Conservation (phyloP, 345 rosid genomes). For the Gossypium rotundifolium region DNA sequence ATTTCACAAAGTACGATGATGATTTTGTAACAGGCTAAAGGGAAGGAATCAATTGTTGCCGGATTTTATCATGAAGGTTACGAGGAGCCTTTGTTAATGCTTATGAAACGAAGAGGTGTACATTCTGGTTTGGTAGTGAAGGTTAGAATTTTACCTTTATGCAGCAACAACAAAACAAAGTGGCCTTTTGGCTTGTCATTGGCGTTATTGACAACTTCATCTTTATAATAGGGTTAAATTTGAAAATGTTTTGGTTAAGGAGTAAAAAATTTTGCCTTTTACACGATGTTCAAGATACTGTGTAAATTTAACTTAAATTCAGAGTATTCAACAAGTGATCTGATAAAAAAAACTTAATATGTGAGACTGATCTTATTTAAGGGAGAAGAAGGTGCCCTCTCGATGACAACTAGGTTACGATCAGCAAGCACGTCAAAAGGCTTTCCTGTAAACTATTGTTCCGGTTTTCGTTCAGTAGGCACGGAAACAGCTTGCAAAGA, state of each 20-base stretch:
- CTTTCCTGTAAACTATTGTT: conserved; percentile 86
- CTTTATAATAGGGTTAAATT: too few species aligned
- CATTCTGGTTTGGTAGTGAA: conserved; percentile 92
- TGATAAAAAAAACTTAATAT: background rate
- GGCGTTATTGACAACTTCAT: background rate
- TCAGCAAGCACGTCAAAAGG: conserved; percentile 75
- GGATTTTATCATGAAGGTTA: conserved; percentile 95
- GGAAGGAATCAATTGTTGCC: conserved; percentile 83
- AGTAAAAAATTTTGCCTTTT: background rate
- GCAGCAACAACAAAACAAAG: background rate
- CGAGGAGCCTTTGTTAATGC: conserved; percentile 92
- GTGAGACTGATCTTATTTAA: conserved; percentile 25
- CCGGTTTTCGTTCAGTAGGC: conserved; percentile 76
- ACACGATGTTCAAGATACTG: background rate
- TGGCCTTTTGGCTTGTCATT: background rate
- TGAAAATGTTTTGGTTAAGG: conserved; percentile 1
- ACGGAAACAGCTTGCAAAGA: conserved; percentile 52
- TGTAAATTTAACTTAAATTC: background rate
- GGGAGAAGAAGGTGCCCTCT: conserved; percentile 98
- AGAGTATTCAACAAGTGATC: background rate
- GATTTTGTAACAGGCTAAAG: conserved; percentile 57
- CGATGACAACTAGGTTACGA: conserved; percentile 85
- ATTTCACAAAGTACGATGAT: background rate
- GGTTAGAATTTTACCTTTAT: conserved; percentile 48
- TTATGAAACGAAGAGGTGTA: conserved; percentile 95